These are phyloP conservation scores for Cutaneotrichosporon sp. DNA, from an alignment of 1,284 basidiomycete genomes.

Conservation along the genomic window DNA sequence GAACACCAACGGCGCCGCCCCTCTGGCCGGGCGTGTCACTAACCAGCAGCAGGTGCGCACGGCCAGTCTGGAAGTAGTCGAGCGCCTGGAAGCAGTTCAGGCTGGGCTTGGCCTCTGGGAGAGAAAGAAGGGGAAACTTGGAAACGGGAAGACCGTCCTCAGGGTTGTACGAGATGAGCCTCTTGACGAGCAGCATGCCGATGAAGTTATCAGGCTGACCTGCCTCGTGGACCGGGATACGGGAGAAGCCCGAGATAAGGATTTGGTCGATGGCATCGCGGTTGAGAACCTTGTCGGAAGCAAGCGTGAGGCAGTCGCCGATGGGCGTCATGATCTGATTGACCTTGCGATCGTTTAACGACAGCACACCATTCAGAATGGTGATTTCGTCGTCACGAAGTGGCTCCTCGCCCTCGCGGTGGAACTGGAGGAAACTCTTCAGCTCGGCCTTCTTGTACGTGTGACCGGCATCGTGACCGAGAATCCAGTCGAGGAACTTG, in stretches of 20 bases:
- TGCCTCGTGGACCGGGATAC: slow-evolving; percentile 85
- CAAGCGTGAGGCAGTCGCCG: slow-evolving; percentile 55
- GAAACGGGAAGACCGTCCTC: slow-evolving; percentile 73
- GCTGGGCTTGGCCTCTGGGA: slow-evolving; percentile 83
- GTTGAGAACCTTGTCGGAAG: slow-evolving; percentile 75
- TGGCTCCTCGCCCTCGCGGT: slow-evolving; percentile 80
- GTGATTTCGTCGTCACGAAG: slow-evolving; percentile 79
- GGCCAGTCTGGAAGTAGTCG: slow-evolving; percentile 81
- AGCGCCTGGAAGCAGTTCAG: slow-evolving; percentile 71
- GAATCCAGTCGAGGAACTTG: slow-evolving; percentile 74
- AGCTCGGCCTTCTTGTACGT: slow-evolving; percentile 87
- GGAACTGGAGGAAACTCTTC: slow-evolving; percentile 86
- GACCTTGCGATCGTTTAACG: slow-evolving; percentile 78
- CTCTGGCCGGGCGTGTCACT: slow-evolving; percentile 75
- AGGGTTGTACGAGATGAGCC: slow-evolving; percentile 87
- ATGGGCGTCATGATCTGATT: slow-evolving; percentile 85
- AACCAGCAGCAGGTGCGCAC: slow-evolving; percentile 86
- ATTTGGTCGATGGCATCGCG: slow-evolving; percentile 69
- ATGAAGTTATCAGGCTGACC: slow-evolving; percentile 73
- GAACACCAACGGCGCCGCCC: slow-evolving; percentile 77
- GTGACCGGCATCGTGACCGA: slow-evolving; percentile 66
- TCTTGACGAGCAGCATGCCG: slow-evolving; percentile 84
- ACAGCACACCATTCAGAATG: slow-evolving; percentile 83
- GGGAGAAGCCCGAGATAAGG: slow-evolving; percentile 84
- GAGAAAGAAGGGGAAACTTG: slow-evolving; percentile 70